Percentiles rank a stretch among this genome's conserved stretches.
Evolutionary conservation across 345 rosid species (phyloP).

Genomic region (Aquilaria malaccensis): DNA sequence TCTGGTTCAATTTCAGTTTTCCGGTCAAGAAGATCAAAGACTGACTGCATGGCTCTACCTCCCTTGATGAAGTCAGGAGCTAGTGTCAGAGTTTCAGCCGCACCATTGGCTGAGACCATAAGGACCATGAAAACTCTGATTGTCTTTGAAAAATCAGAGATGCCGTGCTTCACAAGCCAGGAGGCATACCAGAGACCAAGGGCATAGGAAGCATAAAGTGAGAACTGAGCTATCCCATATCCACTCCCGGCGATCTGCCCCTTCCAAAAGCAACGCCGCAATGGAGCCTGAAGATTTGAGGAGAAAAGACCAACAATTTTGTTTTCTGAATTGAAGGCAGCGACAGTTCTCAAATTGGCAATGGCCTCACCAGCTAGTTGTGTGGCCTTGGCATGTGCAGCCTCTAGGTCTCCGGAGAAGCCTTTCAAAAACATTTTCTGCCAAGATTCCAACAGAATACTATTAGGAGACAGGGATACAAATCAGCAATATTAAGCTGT

Average conservation of each 20-base stretch:
- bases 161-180: conserved; percentile 98
- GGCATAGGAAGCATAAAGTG: conserved; percentile 91
- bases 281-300: conserved; percentile 62
- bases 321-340: conserved; percentile 93
- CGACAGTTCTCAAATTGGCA: conserved; percentile 89
- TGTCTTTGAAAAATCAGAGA: conserved; percentile 96
- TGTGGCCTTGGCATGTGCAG: conserved; percentile 87
- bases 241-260: conserved; percentile 99
- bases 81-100: conserved; percentile 89
- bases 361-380: conserved; percentile 98
- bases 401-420: conserved; percentile 94
- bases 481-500: too few relatives aligned
- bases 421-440: conserved; percentile 99
- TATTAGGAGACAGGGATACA: too few relatives aligned
- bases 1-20: conserved; percentile 98
- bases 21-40: conserved; percentile 88
- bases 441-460: not conserved
- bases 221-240: conserved; percentile 88
- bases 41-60: conserved; percentile 90
- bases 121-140: conserved; percentile 97
- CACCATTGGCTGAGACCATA: conserved; percentile 98
- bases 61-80: conserved; percentile 99
- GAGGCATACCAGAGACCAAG: conserved; percentile 99
- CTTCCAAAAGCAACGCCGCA: conserved; percentile 94
- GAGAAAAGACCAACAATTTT: conserved; percentile 84